Evolutionary conservation across 2,329 filamentous ascomycete genomes (phyloP).

Genomic region (Hypocrella siamensis): DNA sequence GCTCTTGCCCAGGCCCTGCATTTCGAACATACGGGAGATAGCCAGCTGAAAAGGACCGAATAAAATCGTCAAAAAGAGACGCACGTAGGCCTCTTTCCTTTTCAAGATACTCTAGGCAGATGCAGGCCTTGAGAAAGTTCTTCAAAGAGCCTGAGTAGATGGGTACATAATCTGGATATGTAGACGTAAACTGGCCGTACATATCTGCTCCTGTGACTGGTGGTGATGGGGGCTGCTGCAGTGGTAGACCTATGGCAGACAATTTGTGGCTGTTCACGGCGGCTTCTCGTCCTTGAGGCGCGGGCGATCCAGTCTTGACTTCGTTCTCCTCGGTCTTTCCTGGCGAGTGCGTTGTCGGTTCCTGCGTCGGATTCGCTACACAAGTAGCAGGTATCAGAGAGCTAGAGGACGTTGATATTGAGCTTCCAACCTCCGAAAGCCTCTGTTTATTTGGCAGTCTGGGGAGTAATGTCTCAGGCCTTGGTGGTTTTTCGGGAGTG

Average conservation of each 20-base stretch:
- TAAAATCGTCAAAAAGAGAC: constrained; percentile 37
- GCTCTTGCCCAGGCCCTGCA: constrained; percentile 9
- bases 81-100: constrained; percentile 18
- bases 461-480: constrained; percentile 1
- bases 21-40: constrained; percentile 25
- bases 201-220: neutral
- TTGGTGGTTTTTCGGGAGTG: constrained; percentile 2
- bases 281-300: too few species aligned
- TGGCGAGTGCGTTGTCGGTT: too few species aligned
- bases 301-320: too few species aligned
- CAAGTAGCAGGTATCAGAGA: constrained; percentile 13
- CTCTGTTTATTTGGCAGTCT: constrained; percentile 10
- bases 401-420: constrained; percentile 12
- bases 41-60: constrained; percentile 24
- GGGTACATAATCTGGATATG: constrained; percentile 28
- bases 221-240: neutral
- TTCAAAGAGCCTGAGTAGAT: constrained; percentile 20
- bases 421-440: constrained; percentile 9
- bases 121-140: constrained; percentile 28
- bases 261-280: too few species aligned
- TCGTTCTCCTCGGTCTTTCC: too few species aligned
- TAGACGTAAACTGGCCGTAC: constrained; percentile 21
- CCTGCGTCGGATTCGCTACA: constrained; percentile 1
- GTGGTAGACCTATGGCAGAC: too few species aligned
- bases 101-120: constrained; percentile 24